Evolutionary conservation across 345 rosid species (phyloP), one percentile per base, ranked within the genome.

Genomic region (Murraya paniculata): DNA sequence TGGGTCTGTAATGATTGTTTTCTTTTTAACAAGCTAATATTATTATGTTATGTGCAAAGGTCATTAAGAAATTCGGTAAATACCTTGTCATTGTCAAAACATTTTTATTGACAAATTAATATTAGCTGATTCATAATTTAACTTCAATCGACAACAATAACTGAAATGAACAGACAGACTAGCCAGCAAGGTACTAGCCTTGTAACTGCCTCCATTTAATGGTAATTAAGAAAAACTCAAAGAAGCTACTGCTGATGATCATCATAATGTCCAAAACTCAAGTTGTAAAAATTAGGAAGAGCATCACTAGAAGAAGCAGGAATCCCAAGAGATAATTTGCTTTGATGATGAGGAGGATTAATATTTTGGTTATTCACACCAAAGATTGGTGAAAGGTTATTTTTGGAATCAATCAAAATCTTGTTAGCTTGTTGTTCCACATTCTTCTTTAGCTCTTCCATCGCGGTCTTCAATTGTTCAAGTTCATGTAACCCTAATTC

Each of bases 381-480:
- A 5, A 69, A 36, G 66, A 77, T 70, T 30, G 64, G 81, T 5
- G 70, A 73, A 59, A 75, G 59, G 7, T 53, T 18, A 55, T 41
- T 76, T 14, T 68, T 21, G 11, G 86, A 78, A 45, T 71, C 73
- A 14, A 39, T 10, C 76, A 69, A 27, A 19, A 83, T 65, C 45
- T 39, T 61, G 67, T 71, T 72, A 19, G 72, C 64, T 76, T 81
- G 76, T 39, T 50, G 55, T 45, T 56, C 39, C 3, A 85, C 80
- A 0, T 70, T 50, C 81, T 66, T 78, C 79, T 83, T 77, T 25
- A 87, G 77, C 71, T 64, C 83, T 18, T 78, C 75, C 65, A 87
- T 41, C 2, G 85, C 80, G 11, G 36, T 62, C 68, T 71, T 78
- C 50, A 85, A n/a, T 39, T 82, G 64, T 60, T 72, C 33, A 0